Percentiles rank a stretch among this genome's conserved stretches.
phyloP scores from a whole-genome alignment of 192 early-diverging fungal genomes.

The Podochytrium sp. region DNA sequence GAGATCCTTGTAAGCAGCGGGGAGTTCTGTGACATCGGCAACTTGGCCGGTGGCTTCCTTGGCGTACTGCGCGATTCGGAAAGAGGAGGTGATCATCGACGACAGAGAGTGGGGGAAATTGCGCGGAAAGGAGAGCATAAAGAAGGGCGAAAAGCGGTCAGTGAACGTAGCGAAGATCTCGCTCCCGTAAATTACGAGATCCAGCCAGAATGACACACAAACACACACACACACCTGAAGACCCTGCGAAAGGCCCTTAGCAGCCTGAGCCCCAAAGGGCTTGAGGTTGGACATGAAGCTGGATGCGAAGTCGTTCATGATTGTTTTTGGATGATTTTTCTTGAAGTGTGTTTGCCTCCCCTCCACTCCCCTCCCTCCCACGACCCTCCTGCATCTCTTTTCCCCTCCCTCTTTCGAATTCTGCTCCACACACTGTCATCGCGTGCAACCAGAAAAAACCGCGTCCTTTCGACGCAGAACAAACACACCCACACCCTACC shows the following conservation, averaged over 20 bases:
- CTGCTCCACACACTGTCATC: too few species aligned
- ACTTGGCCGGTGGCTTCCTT: slow-evolving; percentile 84
- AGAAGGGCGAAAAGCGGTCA: too few species aligned
- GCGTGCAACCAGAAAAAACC: too few species aligned
- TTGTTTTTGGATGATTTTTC: background rate
- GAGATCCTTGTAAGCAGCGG: slow-evolving; percentile 87
- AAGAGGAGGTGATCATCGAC: too few species aligned
- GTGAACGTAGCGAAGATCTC: too few species aligned
- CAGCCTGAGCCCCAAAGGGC: slow-evolving; percentile 35
- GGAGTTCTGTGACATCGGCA: slow-evolving; percentile 88
- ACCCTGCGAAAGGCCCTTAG: slow-evolving; percentile 45
- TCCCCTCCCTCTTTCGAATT: too few species aligned
- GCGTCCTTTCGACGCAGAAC: too few species aligned
- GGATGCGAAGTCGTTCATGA: slow-evolving; percentile 16
- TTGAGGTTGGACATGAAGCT: background rate
- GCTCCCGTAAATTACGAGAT: too few species aligned
- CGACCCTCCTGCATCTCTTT: too few species aligned
- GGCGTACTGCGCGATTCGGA: slow-evolving; percentile 68
- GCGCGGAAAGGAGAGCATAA: background rate
- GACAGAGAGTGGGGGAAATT: background rate
- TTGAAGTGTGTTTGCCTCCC: background rate
- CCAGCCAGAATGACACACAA: too few species aligned
- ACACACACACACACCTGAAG: slow-evolving; percentile 37
- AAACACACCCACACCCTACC: too few species aligned
- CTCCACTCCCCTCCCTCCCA: too few species aligned